Percentiles rank a stretch among this genome's conserved stretches.
Evolutionary conservation across 2,329 filamentous ascomycete genomes (phyloP).

Genomic region (Botrytis hyacinthi): DNA sequence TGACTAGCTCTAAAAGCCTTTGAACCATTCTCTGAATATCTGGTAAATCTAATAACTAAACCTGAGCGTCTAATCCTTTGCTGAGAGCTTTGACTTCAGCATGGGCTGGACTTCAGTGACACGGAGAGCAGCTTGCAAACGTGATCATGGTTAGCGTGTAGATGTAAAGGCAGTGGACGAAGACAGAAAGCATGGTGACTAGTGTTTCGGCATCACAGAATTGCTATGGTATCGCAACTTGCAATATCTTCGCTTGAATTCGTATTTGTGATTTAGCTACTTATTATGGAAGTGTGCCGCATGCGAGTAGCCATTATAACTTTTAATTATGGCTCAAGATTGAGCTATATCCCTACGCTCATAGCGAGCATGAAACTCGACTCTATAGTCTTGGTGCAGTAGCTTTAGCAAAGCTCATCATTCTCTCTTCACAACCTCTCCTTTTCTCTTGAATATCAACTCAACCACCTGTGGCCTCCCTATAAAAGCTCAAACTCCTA

Average conservation of each 20-base stretch:
- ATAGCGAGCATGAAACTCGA: neutral
- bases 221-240: neutral
- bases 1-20: neutral
- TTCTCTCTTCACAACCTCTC: too few relatives aligned
- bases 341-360: neutral
- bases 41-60: too few relatives aligned
- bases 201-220: neutral
- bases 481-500: conserved; percentile 74
- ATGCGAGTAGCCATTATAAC: neutral
- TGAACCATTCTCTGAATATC: neutral
- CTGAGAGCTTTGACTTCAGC: too few relatives aligned
- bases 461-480: conserved; percentile 69
- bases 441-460: neutral
- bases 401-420: neutral
- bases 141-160: neutral
- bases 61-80: too few relatives aligned
- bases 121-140: neutral
- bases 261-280: neutral
- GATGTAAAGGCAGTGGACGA: neutral
- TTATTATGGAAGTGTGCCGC: neutral
- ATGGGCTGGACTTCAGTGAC: too few relatives aligned
- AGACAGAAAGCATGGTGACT: neutral
- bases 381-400: neutral
- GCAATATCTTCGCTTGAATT: neutral
- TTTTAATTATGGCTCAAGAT: neutral